A percentile compares a stretch with the other conserved stretches of the same genome.
These are phyloP conservation scores for Limonomyces culmigenus DNA, from an alignment of 1,284 basidiomycete genomes.

Conservation along the genomic window DNA sequence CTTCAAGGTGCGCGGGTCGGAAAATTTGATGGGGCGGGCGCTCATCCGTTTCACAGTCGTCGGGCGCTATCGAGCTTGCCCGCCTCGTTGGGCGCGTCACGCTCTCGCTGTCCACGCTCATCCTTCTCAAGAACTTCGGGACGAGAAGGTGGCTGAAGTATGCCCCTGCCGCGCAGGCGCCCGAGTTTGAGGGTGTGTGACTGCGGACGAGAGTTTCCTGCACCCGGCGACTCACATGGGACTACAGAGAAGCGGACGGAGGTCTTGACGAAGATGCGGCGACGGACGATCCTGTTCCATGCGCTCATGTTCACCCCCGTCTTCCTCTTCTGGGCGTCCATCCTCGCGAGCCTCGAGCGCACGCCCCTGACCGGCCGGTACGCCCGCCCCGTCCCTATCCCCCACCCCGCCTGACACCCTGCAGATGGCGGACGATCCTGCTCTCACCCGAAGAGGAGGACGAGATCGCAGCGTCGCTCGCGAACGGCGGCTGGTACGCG, in stretches of 20 bases:
- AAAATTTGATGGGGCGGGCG: neutral
- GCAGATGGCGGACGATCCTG: conserved; percentile 70
- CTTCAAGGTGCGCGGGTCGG: conserved; percentile 25
- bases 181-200: conserved; percentile 28
- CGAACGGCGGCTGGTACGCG: conserved; percentile 71
- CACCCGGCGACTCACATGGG: too few species aligned
- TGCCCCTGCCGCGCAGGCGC: conserved; percentile 31
- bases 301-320: conserved; percentile 51
- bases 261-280: conserved; percentile 28
- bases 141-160: conserved; percentile 31
- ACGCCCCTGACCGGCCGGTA: conserved; percentile 77
- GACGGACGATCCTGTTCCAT: conserved; percentile 32
- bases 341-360: conserved; percentile 62
- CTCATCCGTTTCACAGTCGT: conserved; percentile 17
- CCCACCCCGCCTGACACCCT: conserved; percentile 1
- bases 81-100: conserved; percentile 50
- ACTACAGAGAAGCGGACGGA: conserved; percentile 30
- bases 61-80: conserved; percentile 39
- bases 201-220: too few species aligned
- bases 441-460: conserved; percentile 86
- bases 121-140: conserved; percentile 39
- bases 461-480: conserved; percentile 58
- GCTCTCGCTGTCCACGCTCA: conserved; percentile 52
- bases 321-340: conserved; percentile 54
- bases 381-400: conserved; percentile 10